Conservation (phyloP, 2,329 filamentous ascomycete genomes). For the Sporothrix humicola region DNA sequence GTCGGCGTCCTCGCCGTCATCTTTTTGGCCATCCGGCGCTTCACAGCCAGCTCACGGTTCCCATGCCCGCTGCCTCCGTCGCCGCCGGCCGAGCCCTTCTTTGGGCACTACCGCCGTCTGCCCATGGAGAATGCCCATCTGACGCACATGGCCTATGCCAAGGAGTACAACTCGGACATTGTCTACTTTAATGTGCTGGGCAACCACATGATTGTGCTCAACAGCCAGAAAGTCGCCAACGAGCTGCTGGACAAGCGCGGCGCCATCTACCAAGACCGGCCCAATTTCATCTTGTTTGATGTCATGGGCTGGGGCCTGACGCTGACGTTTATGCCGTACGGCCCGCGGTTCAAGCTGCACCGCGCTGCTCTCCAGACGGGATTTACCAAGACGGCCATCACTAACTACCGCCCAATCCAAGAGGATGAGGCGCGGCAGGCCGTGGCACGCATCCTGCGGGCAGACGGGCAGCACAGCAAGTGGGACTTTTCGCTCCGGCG, state of each 20-base stretch:
- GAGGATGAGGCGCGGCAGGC: slow-evolving; percentile 45
- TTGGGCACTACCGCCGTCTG: slow-evolving; percentile 24
- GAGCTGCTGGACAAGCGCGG: slow-evolving; percentile 51
- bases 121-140: slow-evolving; percentile 18
- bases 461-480: slow-evolving; percentile 39
- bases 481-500: slow-evolving; percentile 48
- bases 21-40: neutral
- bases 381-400: slow-evolving; percentile 42
- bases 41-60: slow-evolving; percentile 5
- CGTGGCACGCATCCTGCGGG: slow-evolving; percentile 43
- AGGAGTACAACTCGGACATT: slow-evolving; percentile 42
- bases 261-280: slow-evolving; percentile 49
- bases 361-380: slow-evolving; percentile 50
- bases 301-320: slow-evolving; percentile 54
- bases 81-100: slow-evolving; percentile 7
- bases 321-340: slow-evolving; percentile 51
- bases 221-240: slow-evolving; percentile 46
- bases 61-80: slow-evolving; percentile 23
- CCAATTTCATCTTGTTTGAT: slow-evolving; percentile 48
- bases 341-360: slow-evolving; percentile 50
- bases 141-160: slow-evolving; percentile 33
- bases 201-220: slow-evolving; percentile 48
- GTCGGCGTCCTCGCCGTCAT: slow-evolving; percentile 7
- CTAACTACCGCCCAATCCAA: slow-evolving; percentile 37
- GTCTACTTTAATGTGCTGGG: slow-evolving; percentile 46